A percentile compares a stretch with the other conserved stretches of the same genome.
Evolutionary conservation across 2,329 filamentous ascomycete species (phyloP).

Genomic region (Tricladium varicosporioides): DNA sequence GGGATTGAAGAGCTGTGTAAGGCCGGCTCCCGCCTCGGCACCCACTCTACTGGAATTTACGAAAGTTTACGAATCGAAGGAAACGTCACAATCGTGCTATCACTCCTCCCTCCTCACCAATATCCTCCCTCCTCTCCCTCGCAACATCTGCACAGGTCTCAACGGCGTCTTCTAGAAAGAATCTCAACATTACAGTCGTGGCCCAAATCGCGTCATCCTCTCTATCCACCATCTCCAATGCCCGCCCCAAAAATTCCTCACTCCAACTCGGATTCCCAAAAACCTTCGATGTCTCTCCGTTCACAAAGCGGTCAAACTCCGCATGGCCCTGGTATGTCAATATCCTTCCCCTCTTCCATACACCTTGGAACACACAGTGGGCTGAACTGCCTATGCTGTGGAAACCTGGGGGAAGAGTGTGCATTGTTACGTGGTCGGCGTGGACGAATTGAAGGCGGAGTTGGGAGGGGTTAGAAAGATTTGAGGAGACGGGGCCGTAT

Average conservation of each 20-base stretch:
- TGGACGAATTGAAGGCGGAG: constrained; percentile 41
- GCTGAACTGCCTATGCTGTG: constrained; percentile 26
- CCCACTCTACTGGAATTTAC: background rate
- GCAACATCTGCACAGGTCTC: background rate
- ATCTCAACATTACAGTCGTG: constrained; percentile 34
- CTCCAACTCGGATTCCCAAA: constrained; percentile 33
- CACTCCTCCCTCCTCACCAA: background rate
- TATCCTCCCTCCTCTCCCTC: background rate
- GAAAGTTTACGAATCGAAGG: background rate
- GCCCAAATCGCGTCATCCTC: constrained; percentile 34
- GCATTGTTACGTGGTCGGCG: constrained; percentile 30
- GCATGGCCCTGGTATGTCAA: constrained; percentile 44
- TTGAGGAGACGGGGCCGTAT: constrained; percentile 15
- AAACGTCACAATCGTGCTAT: background rate
- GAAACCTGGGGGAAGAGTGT: constrained; percentile 12
- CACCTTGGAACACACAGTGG: constrained; percentile 39
- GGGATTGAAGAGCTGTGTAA: too few species aligned
- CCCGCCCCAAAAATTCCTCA: constrained; percentile 21
- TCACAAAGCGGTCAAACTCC: constrained; percentile 43
- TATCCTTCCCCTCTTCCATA: constrained; percentile 38
- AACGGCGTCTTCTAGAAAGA: constrained; percentile 27
- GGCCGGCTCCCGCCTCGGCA: background rate
- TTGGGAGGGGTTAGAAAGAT: background rate
- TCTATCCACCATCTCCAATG: constrained; percentile 19
- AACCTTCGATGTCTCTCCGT: constrained; percentile 37